phyloP scores from a whole-genome alignment of 202 grass and related monocot genomes.

The Saccharum hybrid region DNA sequence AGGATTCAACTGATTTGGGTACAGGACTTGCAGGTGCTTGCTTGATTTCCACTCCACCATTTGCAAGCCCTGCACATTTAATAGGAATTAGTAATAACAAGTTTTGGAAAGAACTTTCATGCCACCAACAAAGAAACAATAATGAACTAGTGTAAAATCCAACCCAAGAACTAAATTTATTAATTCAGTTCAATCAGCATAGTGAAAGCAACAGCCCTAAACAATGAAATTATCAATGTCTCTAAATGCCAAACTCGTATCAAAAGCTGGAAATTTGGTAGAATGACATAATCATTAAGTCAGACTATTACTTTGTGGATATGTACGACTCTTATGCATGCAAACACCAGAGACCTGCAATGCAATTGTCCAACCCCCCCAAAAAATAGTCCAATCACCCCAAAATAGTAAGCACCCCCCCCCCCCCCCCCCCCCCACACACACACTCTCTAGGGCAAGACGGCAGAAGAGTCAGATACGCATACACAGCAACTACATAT shows the following conservation, averaged over 20 bases:
- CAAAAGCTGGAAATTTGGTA: not conserved
- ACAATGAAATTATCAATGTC: constrained; percentile 17
- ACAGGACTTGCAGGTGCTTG: constrained; percentile 46
- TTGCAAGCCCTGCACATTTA: constrained; percentile 48
- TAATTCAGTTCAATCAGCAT: constrained; percentile 31
- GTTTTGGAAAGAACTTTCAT: constrained; percentile 1
- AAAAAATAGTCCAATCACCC: too few species aligned
- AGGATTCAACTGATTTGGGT: constrained; percentile 56
- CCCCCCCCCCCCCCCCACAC: too few species aligned
- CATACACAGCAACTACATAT: not conserved
- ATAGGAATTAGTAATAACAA: constrained; percentile 17
- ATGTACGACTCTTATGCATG: constrained; percentile 5
- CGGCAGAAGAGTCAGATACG: not conserved
- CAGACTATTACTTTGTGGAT: not conserved
- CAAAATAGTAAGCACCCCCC: too few species aligned
- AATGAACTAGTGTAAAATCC: constrained; percentile 18
- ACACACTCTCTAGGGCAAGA: too few species aligned
- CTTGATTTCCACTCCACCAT: constrained; percentile 59
- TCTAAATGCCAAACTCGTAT: constrained; percentile 2
- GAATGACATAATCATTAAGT: not conserved
- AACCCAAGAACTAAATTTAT: constrained; percentile 22
- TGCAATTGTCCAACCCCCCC: not conserved
- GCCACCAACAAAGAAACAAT: constrained; percentile 18
- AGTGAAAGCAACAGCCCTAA: constrained; percentile 16
- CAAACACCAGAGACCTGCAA: constrained; percentile 11